phyloP scores from a whole-genome alignment of 1,284 basidiomycete species.

The Leucocoprinus gongylophorus region DNA sequence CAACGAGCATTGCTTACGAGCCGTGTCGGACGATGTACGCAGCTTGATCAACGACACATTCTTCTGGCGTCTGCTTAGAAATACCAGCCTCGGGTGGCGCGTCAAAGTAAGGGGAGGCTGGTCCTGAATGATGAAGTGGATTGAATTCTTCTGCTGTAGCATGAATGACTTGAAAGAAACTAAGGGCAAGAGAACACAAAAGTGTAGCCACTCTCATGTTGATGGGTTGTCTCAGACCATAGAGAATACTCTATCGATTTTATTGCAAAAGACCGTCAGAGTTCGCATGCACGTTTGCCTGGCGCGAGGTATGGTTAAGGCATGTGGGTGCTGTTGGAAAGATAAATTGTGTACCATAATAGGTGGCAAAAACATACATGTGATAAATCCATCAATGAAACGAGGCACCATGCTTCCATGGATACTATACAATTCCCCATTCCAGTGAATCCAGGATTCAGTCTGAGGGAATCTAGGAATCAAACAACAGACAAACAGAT shows the following conservation, averaged over 20 bases:
- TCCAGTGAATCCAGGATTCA: too few species aligned
- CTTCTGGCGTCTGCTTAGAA: not conserved
- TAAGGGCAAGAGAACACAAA: not conserved
- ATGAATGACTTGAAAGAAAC: not conserved
- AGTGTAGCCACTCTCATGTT: not conserved
- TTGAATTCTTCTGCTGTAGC: not conserved
- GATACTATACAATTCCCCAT: too few species aligned
- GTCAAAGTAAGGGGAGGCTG: constrained; percentile 2
- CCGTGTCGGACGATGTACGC: constrained; percentile 2
- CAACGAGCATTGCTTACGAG: not conserved
- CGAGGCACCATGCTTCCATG: too few species aligned
- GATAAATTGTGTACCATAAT: too few species aligned
- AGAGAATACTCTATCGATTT: not conserved
- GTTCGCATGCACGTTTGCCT: not conserved
- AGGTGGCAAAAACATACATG: too few species aligned
- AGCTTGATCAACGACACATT: not conserved
- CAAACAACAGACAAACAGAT: too few species aligned
- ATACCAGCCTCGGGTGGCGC: not conserved
- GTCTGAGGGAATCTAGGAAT: too few species aligned
- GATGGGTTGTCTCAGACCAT: not conserved
- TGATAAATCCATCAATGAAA: too few species aligned
- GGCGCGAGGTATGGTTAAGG: not conserved
- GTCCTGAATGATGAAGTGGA: not conserved
- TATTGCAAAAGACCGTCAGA: not conserved
- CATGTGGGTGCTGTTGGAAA: not conserved